Conservation (phyloP, 768 basidiomycete genomes). For the Cyclocybe aegerita region DNA sequence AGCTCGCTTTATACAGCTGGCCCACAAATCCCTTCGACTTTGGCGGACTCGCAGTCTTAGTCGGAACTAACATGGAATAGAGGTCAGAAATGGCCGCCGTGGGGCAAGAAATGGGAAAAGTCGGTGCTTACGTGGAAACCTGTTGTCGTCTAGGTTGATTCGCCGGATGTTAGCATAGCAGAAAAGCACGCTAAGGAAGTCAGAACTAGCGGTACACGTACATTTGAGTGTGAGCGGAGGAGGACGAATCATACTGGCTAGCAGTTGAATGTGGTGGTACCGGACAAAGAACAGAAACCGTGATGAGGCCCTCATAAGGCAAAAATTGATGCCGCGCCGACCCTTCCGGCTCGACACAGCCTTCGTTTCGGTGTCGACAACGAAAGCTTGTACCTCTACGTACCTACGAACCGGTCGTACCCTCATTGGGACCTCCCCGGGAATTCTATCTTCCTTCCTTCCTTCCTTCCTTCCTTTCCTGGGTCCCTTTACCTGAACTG, state of each 20-base stretch:
- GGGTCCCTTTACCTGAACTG: too few species aligned
- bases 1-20: conserved; percentile 37
- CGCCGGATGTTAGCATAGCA: not conserved
- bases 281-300: conserved; percentile 32
- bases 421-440: too few species aligned
- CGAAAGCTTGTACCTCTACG: too few species aligned
- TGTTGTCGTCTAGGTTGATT: conserved; percentile 32
- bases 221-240: conserved; percentile 42
- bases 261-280: conserved; percentile 36
- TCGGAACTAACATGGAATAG: conserved; percentile 13
- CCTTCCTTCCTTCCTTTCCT: too few species aligned
- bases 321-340: conserved; percentile 14
- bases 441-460: too few species aligned
- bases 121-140: conserved; percentile 26
- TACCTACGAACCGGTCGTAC: too few species aligned
- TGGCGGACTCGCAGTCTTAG: conserved; percentile 22
- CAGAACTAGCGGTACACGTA: conserved; percentile 15
- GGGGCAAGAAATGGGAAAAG: not conserved
- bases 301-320: conserved; percentile 8
- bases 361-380: not conserved
- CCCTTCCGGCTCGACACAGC: not conserved
- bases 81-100: not conserved
- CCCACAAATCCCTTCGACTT: conserved; percentile 30
- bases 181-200: not conserved
- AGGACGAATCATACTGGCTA: conserved; percentile 38